A percentile compares a stretch with the other conserved stretches of the same genome.
Conservation (phyloP, 2,329 filamentous ascomycete genomes). For the Fusarium dimerum region DNA sequence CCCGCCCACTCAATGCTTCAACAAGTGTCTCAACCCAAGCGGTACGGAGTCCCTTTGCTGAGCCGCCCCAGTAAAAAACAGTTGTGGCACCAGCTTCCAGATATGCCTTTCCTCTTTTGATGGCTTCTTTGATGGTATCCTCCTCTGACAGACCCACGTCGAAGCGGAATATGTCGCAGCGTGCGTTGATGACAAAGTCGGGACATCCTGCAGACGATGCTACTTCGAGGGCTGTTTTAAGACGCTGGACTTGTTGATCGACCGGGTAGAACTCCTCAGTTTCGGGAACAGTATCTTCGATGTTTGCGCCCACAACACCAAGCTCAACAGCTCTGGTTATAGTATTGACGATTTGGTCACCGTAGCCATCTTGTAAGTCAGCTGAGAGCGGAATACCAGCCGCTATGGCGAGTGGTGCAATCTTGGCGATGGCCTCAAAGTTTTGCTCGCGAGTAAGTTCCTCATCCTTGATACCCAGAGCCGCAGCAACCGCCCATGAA, state of each 20-base stretch:
- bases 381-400: slow-evolving; percentile 52
- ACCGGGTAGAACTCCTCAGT: slow-evolving; percentile 37
- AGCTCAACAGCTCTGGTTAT: slow-evolving; percentile 47
- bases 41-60: slow-evolving; percentile 41
- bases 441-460: slow-evolving; percentile 53
- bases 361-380: slow-evolving; percentile 64
- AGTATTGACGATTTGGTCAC: slow-evolving; percentile 44
- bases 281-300: slow-evolving; percentile 52
- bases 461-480: slow-evolving; percentile 46
- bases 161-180: slow-evolving; percentile 53
- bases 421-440: slow-evolving; percentile 45
- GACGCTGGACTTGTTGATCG: slow-evolving; percentile 49
- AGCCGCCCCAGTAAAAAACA: slow-evolving; percentile 61
- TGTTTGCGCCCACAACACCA: slow-evolving; percentile 59
- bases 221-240: slow-evolving; percentile 43
- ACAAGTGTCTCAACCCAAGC: slow-evolving; percentile 50
- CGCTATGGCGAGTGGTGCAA: slow-evolving; percentile 44
- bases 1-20: slow-evolving; percentile 47
- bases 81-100: slow-evolving; percentile 59
- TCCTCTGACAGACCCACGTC: slow-evolving; percentile 34
- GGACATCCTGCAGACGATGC: slow-evolving; percentile 50
- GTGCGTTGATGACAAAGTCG: slow-evolving; percentile 59
- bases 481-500: slow-evolving; percentile 51
- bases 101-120: slow-evolving; percentile 57
- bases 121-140: slow-evolving; percentile 46